Base-by-base conservation (phyloP, 2,329 filamentous ascomycete genomes). In the Lanzia echinophila region DNA sequence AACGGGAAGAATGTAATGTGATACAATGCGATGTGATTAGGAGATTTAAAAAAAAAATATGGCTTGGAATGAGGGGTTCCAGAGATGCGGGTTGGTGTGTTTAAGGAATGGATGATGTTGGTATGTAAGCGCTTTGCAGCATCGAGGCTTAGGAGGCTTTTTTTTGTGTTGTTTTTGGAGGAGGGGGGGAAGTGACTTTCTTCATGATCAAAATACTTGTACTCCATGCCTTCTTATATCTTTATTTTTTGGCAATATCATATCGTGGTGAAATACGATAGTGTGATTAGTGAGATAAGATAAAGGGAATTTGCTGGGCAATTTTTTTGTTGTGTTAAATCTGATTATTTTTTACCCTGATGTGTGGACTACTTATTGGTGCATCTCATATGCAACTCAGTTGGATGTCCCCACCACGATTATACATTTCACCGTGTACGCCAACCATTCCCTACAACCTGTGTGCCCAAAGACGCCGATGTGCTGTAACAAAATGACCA, bases 331-430 rank as follows among this genome's bases (percentile, higher is more conserved):
- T n/a, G 11, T 44, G 38, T 32, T 48, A 53, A 24, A 48, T 48
- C n/a, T n/a, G n/a, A n/a, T n/a, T n/a, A n/a, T 33, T 19, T 31
- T 48, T 22, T 34, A 20, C 48, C 44, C 33, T 48, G 39, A 53
- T 53, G 50, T 53, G 50, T 53, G 47, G 48, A 38, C 34, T 53
- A 53, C 48, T 48, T 41, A 53, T 53, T 53, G 50, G 50, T 24
- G 48, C 48, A 34, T 33, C 34, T 19, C 17, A 48, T 53, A 53
- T 53, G 50, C 50, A 53, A 42, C 43, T 47, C 44, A 53, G 44
- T 28, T 42, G 12, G 19, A 53, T n/a, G 36, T 48, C 47, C 28
- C 50, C 50, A 47, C 44, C 28, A 31, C 22, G 17, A 31, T 28
- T 28, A 36, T 19, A 34, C 42, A n/a, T 34, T 42, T 53, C 45